phyloP scores from a whole-genome alignment of 139 green algal genomes.

The Asterochloris erici region DNA sequence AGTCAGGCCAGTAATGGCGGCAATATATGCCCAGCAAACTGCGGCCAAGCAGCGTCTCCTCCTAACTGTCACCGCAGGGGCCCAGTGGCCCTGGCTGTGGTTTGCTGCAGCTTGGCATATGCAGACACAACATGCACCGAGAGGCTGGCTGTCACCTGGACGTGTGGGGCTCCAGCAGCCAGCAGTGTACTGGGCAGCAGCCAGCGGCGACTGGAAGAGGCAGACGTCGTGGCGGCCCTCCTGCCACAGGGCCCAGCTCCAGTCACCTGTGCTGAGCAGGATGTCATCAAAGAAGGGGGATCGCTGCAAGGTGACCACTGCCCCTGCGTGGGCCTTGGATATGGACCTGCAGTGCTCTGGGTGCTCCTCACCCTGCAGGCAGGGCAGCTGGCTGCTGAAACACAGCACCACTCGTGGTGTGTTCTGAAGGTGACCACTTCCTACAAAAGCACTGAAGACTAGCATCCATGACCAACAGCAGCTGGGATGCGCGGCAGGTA shows the following conservation, averaged over 20 bases:
- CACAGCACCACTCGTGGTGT: background rate
- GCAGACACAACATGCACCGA: no score
- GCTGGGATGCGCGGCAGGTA: no score
- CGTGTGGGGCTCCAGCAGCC: constrained; percentile 81
- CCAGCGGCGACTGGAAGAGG: constrained; percentile 59
- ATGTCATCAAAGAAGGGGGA: constrained; percentile 81
- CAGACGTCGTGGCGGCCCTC: constrained; percentile 36
- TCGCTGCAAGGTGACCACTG: constrained; percentile 54
- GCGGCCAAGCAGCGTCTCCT: no score
- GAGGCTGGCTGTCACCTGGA: constrained; percentile 28
- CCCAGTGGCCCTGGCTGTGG: no score
- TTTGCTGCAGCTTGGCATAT: no score
- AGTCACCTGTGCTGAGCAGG: constrained; percentile 74
- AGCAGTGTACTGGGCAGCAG: constrained; percentile 63
- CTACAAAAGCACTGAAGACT: no score
- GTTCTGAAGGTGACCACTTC: background rate
- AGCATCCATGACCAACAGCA: no score
- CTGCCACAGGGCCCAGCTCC: constrained; percentile 69
- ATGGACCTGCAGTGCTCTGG: constrained; percentile 51
- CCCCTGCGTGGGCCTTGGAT: constrained; percentile 46
- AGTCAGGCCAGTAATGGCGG: background rate
- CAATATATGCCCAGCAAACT: background rate
- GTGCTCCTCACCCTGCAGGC: constrained; percentile 46
- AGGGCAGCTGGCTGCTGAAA: background rate
- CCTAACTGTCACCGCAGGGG: no score